These are phyloP conservation scores for Nicotiana rustica DNA, from an alignment of 305 asterid genomes.

Conservation along the genomic window DNA sequence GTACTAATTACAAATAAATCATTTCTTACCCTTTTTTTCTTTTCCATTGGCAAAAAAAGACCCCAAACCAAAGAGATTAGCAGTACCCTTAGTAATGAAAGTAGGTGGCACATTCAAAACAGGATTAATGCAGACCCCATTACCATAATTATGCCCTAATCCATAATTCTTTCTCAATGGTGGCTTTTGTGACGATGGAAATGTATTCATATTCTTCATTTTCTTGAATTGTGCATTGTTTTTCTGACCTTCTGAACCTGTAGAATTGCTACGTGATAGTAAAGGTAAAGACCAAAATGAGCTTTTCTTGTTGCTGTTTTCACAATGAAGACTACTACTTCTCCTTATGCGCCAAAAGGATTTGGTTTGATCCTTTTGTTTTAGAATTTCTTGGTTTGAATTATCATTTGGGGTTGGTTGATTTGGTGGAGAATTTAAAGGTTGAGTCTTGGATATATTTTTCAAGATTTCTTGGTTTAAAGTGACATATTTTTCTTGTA, in stretches of 20 bases:
- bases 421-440: conserved; percentile 38
- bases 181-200: conserved; percentile 51
- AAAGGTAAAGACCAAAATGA: conserved; percentile 55
- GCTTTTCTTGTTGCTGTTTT: conserved; percentile 42
- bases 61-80: conserved; percentile 56
- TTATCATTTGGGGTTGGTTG: conserved; percentile 33
- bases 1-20: conserved; percentile 19
- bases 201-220: conserved; percentile 35
- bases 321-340: conserved; percentile 53
- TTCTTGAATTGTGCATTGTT: conserved; percentile 34
- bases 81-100: conserved; percentile 48
- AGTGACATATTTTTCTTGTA: conserved; percentile 40
- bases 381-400: conserved; percentile 32
- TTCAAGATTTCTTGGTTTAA: conserved; percentile 27
- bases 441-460: conserved; percentile 17
- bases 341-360: conserved; percentile 50
- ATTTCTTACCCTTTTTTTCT: conserved; percentile 47
- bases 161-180: conserved; percentile 45
- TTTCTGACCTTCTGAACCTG: conserved; percentile 52
- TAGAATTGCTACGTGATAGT: conserved; percentile 52
- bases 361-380: conserved; percentile 43
- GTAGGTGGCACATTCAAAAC: conserved; percentile 51
- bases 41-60: conserved; percentile 52
- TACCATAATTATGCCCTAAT: conserved; percentile 39
- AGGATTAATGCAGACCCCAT: conserved; percentile 47